Conservation (phyloP, 768 basidiomycete genomes). For the Auriscalpium orientale region DNA sequence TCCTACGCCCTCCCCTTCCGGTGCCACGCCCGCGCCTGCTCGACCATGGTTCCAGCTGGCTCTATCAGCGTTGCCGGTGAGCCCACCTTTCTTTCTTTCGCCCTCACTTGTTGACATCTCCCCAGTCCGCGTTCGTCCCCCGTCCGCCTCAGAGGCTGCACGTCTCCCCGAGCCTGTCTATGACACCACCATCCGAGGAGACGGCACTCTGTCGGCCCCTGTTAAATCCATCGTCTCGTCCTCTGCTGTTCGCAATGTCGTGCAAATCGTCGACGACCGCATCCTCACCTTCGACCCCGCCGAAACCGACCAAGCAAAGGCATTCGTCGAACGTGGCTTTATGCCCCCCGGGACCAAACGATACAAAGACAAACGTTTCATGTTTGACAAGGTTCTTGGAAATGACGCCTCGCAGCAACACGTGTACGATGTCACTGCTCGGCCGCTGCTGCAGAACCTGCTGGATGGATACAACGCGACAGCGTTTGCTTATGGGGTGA, state of each 20-base stretch:
- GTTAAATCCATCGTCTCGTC: constrained; percentile 41
- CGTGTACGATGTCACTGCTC: constrained; percentile 81
- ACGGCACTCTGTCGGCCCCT: constrained; percentile 75
- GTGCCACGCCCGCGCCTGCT: not conserved
- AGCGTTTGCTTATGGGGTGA: constrained; percentile 96
- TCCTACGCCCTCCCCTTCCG: not conserved
- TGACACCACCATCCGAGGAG: constrained; percentile 69
- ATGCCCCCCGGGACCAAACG: constrained; percentile 82
- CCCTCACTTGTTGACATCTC: not conserved
- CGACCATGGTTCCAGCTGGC: constrained; percentile 71
- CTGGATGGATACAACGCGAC: constrained; percentile 96
- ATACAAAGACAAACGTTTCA: constrained; percentile 95
- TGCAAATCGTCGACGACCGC: constrained; percentile 89
- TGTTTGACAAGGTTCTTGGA: constrained; percentile 92
- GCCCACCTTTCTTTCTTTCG: constrained; percentile 13
- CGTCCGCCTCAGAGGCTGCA: constrained; percentile 75
- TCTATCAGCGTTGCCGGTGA: constrained; percentile 82
- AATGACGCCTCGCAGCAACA: constrained; percentile 76
- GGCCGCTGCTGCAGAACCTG: constrained; percentile 76
- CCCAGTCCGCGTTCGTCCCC: constrained; percentile 85
- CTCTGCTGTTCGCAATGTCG: constrained; percentile 62
- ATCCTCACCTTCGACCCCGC: constrained; percentile 95
- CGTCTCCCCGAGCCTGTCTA: constrained; percentile 72
- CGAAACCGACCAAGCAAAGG: constrained; percentile 72
- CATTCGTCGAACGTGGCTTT: constrained; percentile 82